Conservation (phyloP, 202 grass and related monocot species). For the Dendrocalamus latiflorus region DNA sequence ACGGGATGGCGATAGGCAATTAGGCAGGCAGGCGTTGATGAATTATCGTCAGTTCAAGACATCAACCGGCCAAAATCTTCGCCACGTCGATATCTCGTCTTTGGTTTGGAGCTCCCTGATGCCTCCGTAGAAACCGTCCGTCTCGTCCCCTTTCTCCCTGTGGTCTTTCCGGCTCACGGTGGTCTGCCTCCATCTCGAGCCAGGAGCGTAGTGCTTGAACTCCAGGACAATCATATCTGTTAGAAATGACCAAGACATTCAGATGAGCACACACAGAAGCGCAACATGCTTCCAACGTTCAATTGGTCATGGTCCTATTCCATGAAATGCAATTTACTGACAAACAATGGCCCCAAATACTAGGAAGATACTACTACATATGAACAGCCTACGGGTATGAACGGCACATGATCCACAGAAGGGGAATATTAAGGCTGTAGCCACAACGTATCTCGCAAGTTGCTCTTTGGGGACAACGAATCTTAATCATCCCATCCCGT, state of each 20-base stretch:
- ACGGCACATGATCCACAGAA: no score
- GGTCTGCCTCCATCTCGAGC: conserved; percentile 64
- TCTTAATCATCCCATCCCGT: no score
- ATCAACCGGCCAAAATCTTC: conserved; percentile 62
- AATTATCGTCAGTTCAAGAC: conserved; percentile 45
- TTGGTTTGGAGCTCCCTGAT: conserved; percentile 64
- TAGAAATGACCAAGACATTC: background rate
- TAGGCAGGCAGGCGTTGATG: background rate
- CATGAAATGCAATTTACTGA: no score
- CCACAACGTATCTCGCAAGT: no score
- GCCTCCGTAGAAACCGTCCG: conserved; percentile 77
- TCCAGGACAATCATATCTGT: conserved; percentile 65
- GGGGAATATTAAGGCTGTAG: no score
- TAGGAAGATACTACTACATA: no score
- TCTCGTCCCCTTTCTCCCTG: conserved; percentile 63
- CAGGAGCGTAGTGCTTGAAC: conserved; percentile 70
- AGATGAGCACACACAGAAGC: background rate
- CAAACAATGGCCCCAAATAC: no score
- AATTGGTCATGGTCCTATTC: background rate
- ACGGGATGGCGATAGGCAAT: background rate
- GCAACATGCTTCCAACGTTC: background rate
- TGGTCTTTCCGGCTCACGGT: conserved; percentile 66
- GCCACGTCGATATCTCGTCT: conserved; percentile 71
- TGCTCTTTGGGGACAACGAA: no score
- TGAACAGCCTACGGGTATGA: no score